A percentile compares a stretch with the other conserved stretches of the same genome.
These are phyloP conservation scores for Jatropha curcas DNA, from an alignment of 345 rosid species.

Conservation along the genomic window DNA sequence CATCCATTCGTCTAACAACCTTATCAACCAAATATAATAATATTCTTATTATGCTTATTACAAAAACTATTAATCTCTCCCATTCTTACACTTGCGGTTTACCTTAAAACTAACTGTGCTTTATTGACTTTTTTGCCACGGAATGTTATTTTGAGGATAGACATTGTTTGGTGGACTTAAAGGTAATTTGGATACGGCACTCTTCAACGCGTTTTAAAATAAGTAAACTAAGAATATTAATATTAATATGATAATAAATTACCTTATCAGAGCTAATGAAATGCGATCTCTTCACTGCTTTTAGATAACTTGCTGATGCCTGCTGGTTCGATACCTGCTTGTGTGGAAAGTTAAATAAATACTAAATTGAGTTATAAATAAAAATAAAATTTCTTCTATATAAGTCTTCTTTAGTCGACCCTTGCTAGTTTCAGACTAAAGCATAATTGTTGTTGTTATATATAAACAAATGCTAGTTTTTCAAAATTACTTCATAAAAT, in stretches of 20 bases:
- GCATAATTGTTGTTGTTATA: too few species aligned
- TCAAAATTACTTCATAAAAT: too few species aligned
- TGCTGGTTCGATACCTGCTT: conserved; percentile 78
- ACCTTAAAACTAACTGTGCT: too few species aligned
- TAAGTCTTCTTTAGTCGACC: too few species aligned
- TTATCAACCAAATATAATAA: conserved; percentile 22
- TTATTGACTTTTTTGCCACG: background rate
- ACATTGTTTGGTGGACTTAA: conserved; percentile 4
- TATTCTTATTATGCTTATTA: background rate
- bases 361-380: background rate
- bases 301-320: conserved; percentile 76
- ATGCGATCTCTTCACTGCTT: conserved; percentile 81
- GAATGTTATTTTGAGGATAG: background rate
- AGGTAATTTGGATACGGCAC: too few species aligned
- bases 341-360: conserved; percentile 7
- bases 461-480: too few species aligned
- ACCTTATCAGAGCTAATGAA: conserved; percentile 98
- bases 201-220: background rate
- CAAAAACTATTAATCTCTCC: background rate
- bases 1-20: conserved; percentile 93
- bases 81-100: too few species aligned
- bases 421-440: too few species aligned
- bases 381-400: too few species aligned
- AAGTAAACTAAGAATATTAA: background rate
- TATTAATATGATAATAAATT: background rate